These are phyloP conservation scores for Macaranga tanarius DNA, from an alignment of 441 rosid species.

Conservation along the genomic window DNA sequence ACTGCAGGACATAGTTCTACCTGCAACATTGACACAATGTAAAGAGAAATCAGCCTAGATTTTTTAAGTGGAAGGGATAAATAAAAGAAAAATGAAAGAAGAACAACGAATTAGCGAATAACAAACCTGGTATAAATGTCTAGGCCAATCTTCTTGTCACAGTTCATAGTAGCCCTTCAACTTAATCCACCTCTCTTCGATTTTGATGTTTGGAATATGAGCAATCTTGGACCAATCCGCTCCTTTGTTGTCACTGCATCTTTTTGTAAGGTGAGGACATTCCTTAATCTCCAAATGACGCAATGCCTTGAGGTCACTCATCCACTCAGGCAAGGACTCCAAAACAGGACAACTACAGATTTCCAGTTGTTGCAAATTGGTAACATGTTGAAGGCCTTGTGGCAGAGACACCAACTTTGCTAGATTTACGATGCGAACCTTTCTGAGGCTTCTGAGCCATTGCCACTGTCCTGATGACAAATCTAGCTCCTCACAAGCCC, in stretches of 20 bases:
- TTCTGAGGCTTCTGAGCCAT: not conserved
- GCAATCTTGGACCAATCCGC: constrained; percentile 19
- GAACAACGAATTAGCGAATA: too few relatives aligned
- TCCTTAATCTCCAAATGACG: not conserved
- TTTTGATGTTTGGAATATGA: constrained; percentile 16
- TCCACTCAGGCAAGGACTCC: not conserved
- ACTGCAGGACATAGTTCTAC: too few relatives aligned
- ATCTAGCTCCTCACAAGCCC: not conserved
- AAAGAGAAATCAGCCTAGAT: too few relatives aligned
- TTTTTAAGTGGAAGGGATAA: too few relatives aligned
- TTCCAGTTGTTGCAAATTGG: not conserved
- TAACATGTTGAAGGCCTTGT: not conserved
- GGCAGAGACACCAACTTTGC: not conserved
- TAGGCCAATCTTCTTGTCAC: not conserved
- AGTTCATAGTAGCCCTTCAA: not conserved
- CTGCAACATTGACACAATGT: too few relatives aligned
- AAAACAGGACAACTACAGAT: not conserved
- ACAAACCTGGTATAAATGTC: too few relatives aligned
- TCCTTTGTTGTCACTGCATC: not conserved
- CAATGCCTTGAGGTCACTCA: not conserved
- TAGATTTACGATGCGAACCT: not conserved
- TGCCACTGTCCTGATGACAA: not conserved
- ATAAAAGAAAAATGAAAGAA: too few relatives aligned
- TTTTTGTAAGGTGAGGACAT: not conserved
- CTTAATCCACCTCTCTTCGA: not conserved